Evolutionary conservation across 805 yeast species (phyloP).

Genomic region (Spathaspora passalidarum): DNA sequence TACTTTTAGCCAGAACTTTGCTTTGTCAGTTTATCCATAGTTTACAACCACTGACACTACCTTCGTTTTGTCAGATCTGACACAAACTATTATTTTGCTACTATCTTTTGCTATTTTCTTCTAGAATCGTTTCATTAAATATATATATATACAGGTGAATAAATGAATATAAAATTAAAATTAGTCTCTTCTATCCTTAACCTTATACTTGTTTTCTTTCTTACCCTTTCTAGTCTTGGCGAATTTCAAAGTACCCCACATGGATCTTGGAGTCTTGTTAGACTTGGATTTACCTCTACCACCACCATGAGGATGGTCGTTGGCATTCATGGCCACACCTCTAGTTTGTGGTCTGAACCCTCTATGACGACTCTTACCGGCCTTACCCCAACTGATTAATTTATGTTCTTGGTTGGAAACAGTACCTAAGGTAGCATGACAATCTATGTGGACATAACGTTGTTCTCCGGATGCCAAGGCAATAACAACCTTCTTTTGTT

Average conservation of each 20-base stretch:
- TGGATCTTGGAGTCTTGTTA: slow-evolving; percentile 88
- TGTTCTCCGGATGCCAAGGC: slow-evolving; percentile 91
- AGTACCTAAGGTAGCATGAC: slow-evolving; percentile 91
- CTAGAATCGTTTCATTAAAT: neutral
- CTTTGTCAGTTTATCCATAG: slow-evolving; percentile 10
- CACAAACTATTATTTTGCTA: neutral
- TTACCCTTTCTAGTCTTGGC: slow-evolving; percentile 93
- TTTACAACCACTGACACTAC: slow-evolving; percentile 3
- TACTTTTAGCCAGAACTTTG: slow-evolving; percentile 5
- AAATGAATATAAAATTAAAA: neutral
- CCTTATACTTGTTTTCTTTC: slow-evolving; percentile 77
- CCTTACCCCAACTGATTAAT: slow-evolving; percentile 88
- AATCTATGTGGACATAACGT: slow-evolving; percentile 78
- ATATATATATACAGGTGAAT: slow-evolving; percentile 7
- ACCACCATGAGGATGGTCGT: slow-evolving; percentile 99
- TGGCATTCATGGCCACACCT: slow-evolving; percentile 97
- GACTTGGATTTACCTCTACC: slow-evolving; percentile 99
- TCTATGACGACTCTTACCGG: slow-evolving; percentile 88
- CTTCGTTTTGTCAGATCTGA: slow-evolving; percentile 6
- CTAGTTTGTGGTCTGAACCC: slow-evolving; percentile 95
- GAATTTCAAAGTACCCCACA: slow-evolving; percentile 96
- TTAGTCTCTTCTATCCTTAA: slow-evolving; percentile 64
- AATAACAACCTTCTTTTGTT: slow-evolving; percentile 67
- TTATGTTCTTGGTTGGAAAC: slow-evolving; percentile 93
- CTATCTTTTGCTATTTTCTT: neutral